These are phyloP conservation scores for Pseudozyma sp. DNA, from an alignment of 1,284 basidiomycete genomes.

Conservation along the genomic window DNA sequence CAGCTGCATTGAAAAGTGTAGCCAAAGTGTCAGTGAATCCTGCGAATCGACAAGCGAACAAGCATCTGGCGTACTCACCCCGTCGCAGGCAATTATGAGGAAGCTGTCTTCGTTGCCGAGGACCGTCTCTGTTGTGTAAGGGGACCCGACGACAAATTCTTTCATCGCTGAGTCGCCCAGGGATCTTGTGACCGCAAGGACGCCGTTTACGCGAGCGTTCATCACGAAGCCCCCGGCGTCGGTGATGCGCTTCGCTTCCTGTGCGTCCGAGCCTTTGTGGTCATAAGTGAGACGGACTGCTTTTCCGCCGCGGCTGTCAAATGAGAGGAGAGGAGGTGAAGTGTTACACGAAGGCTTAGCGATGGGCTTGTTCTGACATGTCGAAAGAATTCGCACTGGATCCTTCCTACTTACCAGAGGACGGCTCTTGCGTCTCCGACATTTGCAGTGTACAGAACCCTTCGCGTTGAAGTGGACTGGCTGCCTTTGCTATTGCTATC, in stretches of 20 bases:
- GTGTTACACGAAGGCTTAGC: not conserved
- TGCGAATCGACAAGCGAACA: not conserved
- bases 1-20: constrained; percentile 74
- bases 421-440: constrained; percentile 93
- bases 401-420: constrained; percentile 73
- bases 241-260: constrained; percentile 95
- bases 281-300: constrained; percentile 96
- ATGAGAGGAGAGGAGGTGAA: not conserved
- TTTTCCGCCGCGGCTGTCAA: constrained; percentile 78
- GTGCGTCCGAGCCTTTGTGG: constrained; percentile 96
- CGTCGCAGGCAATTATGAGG: constrained; percentile 95
- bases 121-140: constrained; percentile 96
- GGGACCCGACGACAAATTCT: constrained; percentile 96
- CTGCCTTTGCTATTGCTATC: constrained; percentile 18
- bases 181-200: constrained; percentile 94
- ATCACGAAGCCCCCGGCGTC: constrained; percentile 98
- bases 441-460: constrained; percentile 94
- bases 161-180: constrained; percentile 99
- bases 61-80: constrained; percentile 74
- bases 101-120: constrained; percentile 91
- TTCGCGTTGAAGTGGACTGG: constrained; percentile 70
- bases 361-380: not conserved
- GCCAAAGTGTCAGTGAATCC: not conserved
- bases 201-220: constrained; percentile 95
- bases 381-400: too few relatives aligned